A percentile compares a stretch with the other conserved stretches of the same genome.
Conservation (phyloP, 352 stramenopile genomes). For the Globisporangium sylvaticum region DNA sequence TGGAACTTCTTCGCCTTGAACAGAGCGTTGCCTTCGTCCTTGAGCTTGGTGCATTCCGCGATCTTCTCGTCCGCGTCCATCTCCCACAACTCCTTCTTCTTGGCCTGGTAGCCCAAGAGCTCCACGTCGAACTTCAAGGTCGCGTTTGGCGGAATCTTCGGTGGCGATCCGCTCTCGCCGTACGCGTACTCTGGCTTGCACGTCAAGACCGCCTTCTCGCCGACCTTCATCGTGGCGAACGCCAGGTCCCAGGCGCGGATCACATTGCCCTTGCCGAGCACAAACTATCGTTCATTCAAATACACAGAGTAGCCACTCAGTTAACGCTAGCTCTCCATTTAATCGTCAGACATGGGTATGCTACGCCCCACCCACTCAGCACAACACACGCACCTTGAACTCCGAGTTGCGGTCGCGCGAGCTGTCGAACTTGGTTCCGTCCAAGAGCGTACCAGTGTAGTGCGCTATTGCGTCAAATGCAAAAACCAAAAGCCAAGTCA, state of each 20-base stretch:
- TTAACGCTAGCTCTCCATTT: background rate
- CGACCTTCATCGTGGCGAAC: conserved; percentile 94
- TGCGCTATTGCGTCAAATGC: conserved; percentile 59
- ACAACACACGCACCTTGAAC: conserved; percentile 58
- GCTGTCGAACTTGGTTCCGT: conserved; percentile 94
- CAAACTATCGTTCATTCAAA: conserved; percentile 39
- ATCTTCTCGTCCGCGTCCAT: conserved; percentile 86
- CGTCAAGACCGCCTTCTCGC: conserved; percentile 92
- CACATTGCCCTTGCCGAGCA: conserved; percentile 85
- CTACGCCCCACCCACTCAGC: background rate
- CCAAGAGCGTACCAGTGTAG: conserved; percentile 94
- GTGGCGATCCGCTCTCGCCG: conserved; percentile 83
- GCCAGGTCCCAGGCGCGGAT: conserved; percentile 88
- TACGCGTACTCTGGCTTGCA: conserved; percentile 94
- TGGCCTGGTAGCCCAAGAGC: conserved; percentile 92
- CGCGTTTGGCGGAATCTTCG: conserved; percentile 93
- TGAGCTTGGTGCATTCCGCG: conserved; percentile 80
- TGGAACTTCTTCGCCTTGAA: conserved; percentile 90
- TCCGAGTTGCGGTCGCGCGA: conserved; percentile 85
- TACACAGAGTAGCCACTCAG: background rate
- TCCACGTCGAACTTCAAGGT: conserved; percentile 96
- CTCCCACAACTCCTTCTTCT: conserved; percentile 94
- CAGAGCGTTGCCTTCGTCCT: conserved; percentile 89
- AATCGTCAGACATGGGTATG: background rate
- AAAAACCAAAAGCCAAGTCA: background rate